Percentiles rank a stretch among this genome's conserved stretches.
These are phyloP conservation scores for Hysterangium stoloniferum DNA, from an alignment of 768 basidiomycete species.

Conservation along the genomic window DNA sequence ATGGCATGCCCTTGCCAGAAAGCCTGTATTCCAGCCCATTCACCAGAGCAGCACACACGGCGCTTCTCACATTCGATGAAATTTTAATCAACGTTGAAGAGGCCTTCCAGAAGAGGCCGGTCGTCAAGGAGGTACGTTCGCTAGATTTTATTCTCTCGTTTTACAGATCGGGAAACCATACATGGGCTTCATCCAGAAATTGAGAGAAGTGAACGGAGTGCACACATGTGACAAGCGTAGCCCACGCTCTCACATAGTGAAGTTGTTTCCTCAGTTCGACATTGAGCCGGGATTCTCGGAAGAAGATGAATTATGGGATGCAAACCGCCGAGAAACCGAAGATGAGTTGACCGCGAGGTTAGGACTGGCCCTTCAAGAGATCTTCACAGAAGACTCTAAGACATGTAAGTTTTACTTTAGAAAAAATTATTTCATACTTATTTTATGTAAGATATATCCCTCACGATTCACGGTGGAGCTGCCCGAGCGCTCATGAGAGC, in stretches of 20 bases:
- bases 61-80: constrained; percentile 42
- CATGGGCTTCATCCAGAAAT: constrained; percentile 42
- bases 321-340: constrained; percentile 45
- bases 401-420: constrained; percentile 34
- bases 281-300: constrained; percentile 56
- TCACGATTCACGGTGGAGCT: constrained; percentile 60
- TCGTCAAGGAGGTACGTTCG: constrained; percentile 47
- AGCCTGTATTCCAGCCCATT: constrained; percentile 57
- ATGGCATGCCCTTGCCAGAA: constrained; percentile 42
- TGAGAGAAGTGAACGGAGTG: constrained; percentile 56
- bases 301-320: constrained; percentile 52
- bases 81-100: constrained; percentile 19
- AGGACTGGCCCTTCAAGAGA: constrained; percentile 40
- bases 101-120: constrained; percentile 4
- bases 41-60: constrained; percentile 52
- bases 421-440: not conserved
- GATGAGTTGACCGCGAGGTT: constrained; percentile 42
- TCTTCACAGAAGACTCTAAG: constrained; percentile 40
- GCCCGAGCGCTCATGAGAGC: constrained; percentile 48
- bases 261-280: constrained; percentile 41
- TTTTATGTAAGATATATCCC: constrained; percentile 45
- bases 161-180: not conserved
- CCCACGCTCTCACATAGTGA: constrained; percentile 38
- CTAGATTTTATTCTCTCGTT: not conserved
- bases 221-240: constrained; percentile 68